Percentiles rank a stretch among this genome's conserved stretches.
These are phyloP conservation scores for Cymbidium sinense DNA, from an alignment of 106 monocot genomes.

Conservation along the genomic window DNA sequence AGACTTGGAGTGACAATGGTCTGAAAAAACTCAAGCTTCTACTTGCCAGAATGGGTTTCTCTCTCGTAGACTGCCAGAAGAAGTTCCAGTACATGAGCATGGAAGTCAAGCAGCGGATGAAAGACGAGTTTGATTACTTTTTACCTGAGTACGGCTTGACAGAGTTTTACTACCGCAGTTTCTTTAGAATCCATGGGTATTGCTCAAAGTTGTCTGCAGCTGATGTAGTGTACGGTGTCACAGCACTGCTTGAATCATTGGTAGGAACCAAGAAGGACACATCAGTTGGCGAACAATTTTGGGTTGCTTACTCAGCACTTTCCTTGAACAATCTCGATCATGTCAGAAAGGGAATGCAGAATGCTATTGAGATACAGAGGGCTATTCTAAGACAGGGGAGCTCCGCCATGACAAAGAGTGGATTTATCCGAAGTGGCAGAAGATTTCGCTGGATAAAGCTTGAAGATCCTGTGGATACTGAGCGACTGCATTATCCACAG, in stretches of 20 bases:
- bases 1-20: conserved; percentile 95
- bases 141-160: conserved; percentile 85
- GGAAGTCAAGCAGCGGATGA: conserved; percentile 82
- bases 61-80: conserved; percentile 84
- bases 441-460: conserved; percentile 94
- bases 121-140: conserved; percentile 65
- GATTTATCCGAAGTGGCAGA: conserved; percentile 74
- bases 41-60: conserved; percentile 88
- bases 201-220: conserved; percentile 81
- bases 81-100: conserved; percentile 97
- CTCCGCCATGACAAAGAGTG: conserved; percentile 81
- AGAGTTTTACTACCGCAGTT: conserved; percentile 85
- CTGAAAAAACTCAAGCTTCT: conserved; percentile 85
- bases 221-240: conserved; percentile 90
- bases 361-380: conserved; percentile 86
- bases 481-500: conserved; percentile 59
- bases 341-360: conserved; percentile 79
- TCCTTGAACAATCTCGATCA: conserved; percentile 59
- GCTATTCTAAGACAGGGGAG: conserved; percentile 91
- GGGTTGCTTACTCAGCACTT: conserved; percentile 84
- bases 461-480: conserved; percentile 77
- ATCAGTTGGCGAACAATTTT: conserved; percentile 63
- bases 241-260: conserved; percentile 74
- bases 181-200: conserved; percentile 74
- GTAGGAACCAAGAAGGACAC: conserved; percentile 22